Evolutionary conservation across 1,284 basidiomycete genomes (phyloP), one percentile per base, ranked within the genome.

Genomic region (Malassezia pachydermatis): DNA sequence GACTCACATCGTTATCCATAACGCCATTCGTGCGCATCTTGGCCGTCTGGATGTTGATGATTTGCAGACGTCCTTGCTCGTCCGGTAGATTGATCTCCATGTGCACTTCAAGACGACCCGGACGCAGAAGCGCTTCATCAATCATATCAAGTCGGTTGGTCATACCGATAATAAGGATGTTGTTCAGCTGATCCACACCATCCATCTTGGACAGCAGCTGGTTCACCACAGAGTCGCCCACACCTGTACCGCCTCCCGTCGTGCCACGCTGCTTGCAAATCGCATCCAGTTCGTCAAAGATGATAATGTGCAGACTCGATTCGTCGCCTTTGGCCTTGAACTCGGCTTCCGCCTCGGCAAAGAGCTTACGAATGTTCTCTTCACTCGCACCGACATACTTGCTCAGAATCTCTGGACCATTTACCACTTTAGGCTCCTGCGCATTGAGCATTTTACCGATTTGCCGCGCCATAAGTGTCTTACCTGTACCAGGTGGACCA

Each of bases 391-490:
- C 94, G 42, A 99, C 94, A 63, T 83, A 99, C 74, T 98, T 98
- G 77, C 87, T 96, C 55, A 99, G 76, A 51, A 96, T 83, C 75
- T 99, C 94, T 11, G 94, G 94, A 52, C 94, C 94, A 71, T 98
- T 98, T 55, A 99, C 94, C 52, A 99, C 81, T 75, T 99, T 99
- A 23, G 94, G 94, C 73, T 99, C 94, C 54, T 87, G 78, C 2
- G 94, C 92, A 66, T 98, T 98, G 55, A 98, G 78, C 89, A 99
- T 98, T 75, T 94, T 96, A 19, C 94, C 94, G 57, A 99, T 99
- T 76, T 98, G 94, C 37, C 94, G 79, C 4, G 94, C 94, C 77
- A 99, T 88, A 29, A 99, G 78, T 3, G 94, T 99, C 76, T 99
- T 99, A 59, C 94, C 94, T 8, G 94, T 98, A 68, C 94, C 92